Evolutionary conservation across 2,329 filamentous ascomycete species (phyloP).

Genomic region (Trichoderma afroharzianum): DNA sequence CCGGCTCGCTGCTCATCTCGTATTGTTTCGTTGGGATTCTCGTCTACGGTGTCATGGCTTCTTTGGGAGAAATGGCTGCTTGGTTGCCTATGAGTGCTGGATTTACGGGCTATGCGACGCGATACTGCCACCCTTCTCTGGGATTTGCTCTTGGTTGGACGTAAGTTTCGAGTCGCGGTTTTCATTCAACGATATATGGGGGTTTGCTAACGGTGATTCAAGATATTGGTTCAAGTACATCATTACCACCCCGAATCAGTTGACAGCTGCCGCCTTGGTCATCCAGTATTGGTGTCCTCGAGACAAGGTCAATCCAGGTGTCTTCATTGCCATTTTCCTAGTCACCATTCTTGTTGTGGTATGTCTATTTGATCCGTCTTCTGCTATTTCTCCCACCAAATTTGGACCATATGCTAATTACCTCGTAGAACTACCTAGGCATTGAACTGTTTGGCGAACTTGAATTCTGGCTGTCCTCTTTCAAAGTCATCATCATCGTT

Average conservation of each 20-base stretch:
- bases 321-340: slow-evolving; percentile 72
- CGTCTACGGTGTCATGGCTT: slow-evolving; percentile 78
- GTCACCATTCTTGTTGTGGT: slow-evolving; percentile 56
- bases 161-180: slow-evolving; percentile 39
- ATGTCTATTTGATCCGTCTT: background rate
- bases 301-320: slow-evolving; percentile 68
- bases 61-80: slow-evolving; percentile 78
- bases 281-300: slow-evolving; percentile 72
- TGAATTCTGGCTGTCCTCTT: slow-evolving; percentile 59
- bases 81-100: slow-evolving; percentile 76
- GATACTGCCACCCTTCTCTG: slow-evolving; percentile 76
- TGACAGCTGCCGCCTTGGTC: slow-evolving; percentile 75
- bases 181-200: background rate
- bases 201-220: background rate
- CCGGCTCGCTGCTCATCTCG: slow-evolving; percentile 67
- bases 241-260: slow-evolving; percentile 79
- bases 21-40: slow-evolving; percentile 67
- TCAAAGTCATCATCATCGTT: slow-evolving; percentile 66
- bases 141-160: slow-evolving; percentile 75
- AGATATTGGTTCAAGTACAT: slow-evolving; percentile 74
- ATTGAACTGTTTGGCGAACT: slow-evolving; percentile 67
- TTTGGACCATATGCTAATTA: background rate
- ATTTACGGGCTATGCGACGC: slow-evolving; percentile 76
- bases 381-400: background rate
- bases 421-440: slow-evolving; percentile 51